Evolutionary conservation across 306 rosid genomes (phyloP), one percentile per base, ranked within the genome.

Genomic region (Cicer judaicum): DNA sequence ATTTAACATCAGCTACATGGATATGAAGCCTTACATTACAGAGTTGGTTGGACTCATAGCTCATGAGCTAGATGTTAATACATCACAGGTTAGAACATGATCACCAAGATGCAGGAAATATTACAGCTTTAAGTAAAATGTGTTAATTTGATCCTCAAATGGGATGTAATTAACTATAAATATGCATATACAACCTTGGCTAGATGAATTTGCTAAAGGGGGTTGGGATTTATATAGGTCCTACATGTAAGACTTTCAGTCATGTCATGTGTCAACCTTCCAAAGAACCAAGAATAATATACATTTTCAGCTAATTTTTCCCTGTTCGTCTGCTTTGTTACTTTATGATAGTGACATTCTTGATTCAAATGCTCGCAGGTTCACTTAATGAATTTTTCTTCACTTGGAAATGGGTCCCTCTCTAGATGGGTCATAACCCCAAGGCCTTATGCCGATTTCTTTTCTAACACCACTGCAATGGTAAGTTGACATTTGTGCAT

Each of bases 11-110:
- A 89, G 93, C 87, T 90, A 84, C 80, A 10, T 42, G 59, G 88
- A 90, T 61, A 77, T 95, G 83, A 75, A 92, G 89, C 92, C 90
- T 84, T 87, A 84, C 83, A 78, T 83, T 55, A 70, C 81, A 29
- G 89, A 87, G 64, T 82, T 95, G 65, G 79, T 86, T 34, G 87
- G 80, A 75, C 85, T 76, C 85, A 86, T 95, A 72, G 93, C 99
- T 83, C 84, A 82, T 13, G 92, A 81, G 80, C 80, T 95, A 80
- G 80, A 86, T 59, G 80, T 92, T 81, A 81, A 88, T 48, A 38
- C 82, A 77, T 89, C 97, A 29, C 99, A 92, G 99, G 98, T 95
- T 52, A 78, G 90, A 72, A 67, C 77, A 64, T 24, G 63, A 61
- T 79, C 63, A 15, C 52, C 21, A 38, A 43, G 49, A 16, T 76